Evolutionary conservation across 768 basidiomycete genomes (phyloP), one percentile per base, ranked within the genome.

Genomic region (Hemileccinum rubropunctum): DNA sequence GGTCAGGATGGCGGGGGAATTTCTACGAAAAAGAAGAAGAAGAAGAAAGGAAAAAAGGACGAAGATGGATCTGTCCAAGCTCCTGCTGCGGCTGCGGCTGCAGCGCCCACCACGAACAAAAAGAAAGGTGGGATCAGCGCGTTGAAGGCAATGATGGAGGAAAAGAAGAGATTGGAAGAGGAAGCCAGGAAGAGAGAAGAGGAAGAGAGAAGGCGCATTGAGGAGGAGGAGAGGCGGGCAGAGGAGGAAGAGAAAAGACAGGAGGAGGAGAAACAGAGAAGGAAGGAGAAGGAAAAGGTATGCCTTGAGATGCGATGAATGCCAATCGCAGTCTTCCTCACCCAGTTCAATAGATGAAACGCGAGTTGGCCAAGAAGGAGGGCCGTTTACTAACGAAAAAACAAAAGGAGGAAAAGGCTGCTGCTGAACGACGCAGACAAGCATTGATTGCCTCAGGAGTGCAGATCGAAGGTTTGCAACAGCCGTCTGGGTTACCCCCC

Each of bases 321-420:
- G 27, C 32, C 12, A 34, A 27, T 47, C 48, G 42, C 28, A 26
- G 13, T 40, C 42, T 9, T 26, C 36, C 46, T 51, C 34, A 45
- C 30, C 36, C 10, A n/a, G 26, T 40, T 39, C 44, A 42, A 46
- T 62, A 95, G 93, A 86, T 82, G 39, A 97, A 95, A 70, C 84
- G 83, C 45, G 95, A 97, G 59, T 66, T 88, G 45, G 86, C 89
- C 13, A 92, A 89, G 78, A 95, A 94, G 67, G 95, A 98, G 71
- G 97, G 97, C 20, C 82, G 88, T 40, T 73, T 95, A 21, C 77
- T 98, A 43, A 98, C 95, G n/a, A 94, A 95, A 69, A 97, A 95
- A 71, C 95, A 98, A 68, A 95, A 93, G 69, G 88, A 91, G 62
- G 95, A 98, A 66, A 85, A 80, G 58, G 89, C 88, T 18, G 88